Percentiles rank a stretch among this genome's conserved stretches.
Conservation (phyloP, 1,284 basidiomycete genomes). For the Irpex sp. region DNA sequence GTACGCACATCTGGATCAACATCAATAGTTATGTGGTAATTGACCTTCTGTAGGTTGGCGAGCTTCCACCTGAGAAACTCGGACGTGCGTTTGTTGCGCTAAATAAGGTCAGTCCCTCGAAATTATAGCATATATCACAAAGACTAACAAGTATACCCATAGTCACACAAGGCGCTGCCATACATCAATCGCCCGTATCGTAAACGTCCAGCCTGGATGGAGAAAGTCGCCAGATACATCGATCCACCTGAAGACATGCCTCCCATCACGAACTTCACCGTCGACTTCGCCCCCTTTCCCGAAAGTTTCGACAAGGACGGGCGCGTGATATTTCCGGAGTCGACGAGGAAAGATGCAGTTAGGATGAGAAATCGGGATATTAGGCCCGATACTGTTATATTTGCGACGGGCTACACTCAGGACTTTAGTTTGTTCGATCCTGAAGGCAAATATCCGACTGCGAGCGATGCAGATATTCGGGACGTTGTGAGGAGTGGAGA, state of each 20-base stretch:
- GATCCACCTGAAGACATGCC: slow-evolving; percentile 48
- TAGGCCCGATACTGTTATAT: slow-evolving; percentile 46
- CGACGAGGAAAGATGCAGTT: slow-evolving; percentile 37
- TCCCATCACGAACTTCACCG: slow-evolving; percentile 41
- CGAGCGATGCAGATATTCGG: slow-evolving; percentile 46
- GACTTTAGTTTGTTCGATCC: slow-evolving; percentile 48
- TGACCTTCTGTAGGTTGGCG: slow-evolving; percentile 46
- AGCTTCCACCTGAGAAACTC: slow-evolving; percentile 49
- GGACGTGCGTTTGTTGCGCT: slow-evolving; percentile 52
- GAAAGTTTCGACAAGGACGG: slow-evolving; percentile 41
- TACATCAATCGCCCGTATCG: slow-evolving; percentile 57
- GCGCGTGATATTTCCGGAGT: slow-evolving; percentile 40
- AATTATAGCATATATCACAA: background rate
- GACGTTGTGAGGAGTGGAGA: slow-evolving; percentile 47
- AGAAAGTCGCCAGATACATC: slow-evolving; percentile 46
- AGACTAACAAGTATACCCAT: background rate
- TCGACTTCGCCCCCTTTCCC: slow-evolving; percentile 61
- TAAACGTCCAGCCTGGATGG: slow-evolving; percentile 37
- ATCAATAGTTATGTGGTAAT: too few relatives aligned
- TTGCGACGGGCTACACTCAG: slow-evolving; percentile 49
- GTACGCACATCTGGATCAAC: too few relatives aligned
- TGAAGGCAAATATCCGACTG: slow-evolving; percentile 40
- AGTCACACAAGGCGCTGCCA: slow-evolving; percentile 54
- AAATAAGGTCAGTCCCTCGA: slow-evolving; percentile 32
- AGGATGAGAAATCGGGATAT: slow-evolving; percentile 39